phyloP scores from a whole-genome alignment of 768 basidiomycete species.

The Tephrocybe rancida region DNA sequence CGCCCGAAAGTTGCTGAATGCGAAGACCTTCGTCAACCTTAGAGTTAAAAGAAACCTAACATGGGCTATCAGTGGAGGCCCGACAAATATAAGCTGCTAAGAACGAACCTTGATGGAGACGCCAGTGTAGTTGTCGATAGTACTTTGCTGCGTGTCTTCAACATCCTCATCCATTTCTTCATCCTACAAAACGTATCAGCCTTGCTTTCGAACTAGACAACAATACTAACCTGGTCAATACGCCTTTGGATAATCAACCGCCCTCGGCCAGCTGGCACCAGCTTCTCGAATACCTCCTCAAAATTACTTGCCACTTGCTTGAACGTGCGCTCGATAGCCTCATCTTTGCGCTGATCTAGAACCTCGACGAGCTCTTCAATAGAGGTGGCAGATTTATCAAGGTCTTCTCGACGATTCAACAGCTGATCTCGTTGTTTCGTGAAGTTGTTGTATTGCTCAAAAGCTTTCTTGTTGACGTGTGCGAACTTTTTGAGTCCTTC shows the following conservation, averaged over 20 bases:
- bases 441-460: slow-evolving; percentile 97
- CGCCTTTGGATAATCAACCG: slow-evolving; percentile 90
- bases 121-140: slow-evolving; percentile 94
- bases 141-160: slow-evolving; percentile 72
- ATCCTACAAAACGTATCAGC: slow-evolving; percentile 43
- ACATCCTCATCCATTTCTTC: slow-evolving; percentile 74
- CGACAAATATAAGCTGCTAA: not conserved
- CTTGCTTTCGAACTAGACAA: not conserved
- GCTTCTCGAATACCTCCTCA: slow-evolving; percentile 93
- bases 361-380: slow-evolving; percentile 94
- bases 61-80: slow-evolving; percentile 3
- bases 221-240: slow-evolving; percentile 70
- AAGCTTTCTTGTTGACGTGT: slow-evolving; percentile 99
- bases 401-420: slow-evolving; percentile 81
- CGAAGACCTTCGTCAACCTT: slow-evolving; percentile 96
- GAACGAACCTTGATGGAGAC: slow-evolving; percentile 84
- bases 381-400: slow-evolving; percentile 86
- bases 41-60: slow-evolving; percentile 96
- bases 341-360: slow-evolving; percentile 96
- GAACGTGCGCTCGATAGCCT: slow-evolving; percentile 98
- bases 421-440: slow-evolving; percentile 97
- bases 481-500: slow-evolving; percentile 95
- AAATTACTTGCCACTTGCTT: slow-evolving; percentile 98
- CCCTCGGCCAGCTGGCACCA: slow-evolving; percentile 93
- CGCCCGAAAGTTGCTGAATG: slow-evolving; percentile 96